These are phyloP conservation scores for Chaetomium cochliodes DNA, from an alignment of 495 filamentous ascomycete species.

Conservation along the genomic window DNA sequence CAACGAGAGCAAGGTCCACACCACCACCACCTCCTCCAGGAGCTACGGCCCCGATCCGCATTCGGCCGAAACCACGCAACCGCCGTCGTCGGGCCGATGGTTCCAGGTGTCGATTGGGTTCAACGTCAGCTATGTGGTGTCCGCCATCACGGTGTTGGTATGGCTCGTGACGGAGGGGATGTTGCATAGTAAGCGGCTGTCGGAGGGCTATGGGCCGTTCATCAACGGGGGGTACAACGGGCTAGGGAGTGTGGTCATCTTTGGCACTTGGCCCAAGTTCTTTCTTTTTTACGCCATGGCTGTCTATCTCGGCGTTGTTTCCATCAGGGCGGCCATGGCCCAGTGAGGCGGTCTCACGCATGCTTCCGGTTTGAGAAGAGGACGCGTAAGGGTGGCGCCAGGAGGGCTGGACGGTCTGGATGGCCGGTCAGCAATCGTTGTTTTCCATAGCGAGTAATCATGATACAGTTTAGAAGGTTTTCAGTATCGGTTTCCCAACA, in stretches of 20 bases:
- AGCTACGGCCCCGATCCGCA: background rate
- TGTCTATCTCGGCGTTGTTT: background rate
- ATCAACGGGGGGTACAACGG: background rate
- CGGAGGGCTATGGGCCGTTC: background rate
- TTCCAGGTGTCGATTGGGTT: background rate
- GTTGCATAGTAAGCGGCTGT: slow-evolving; percentile 18
- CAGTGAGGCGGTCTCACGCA: background rate
- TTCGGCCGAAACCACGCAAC: background rate
- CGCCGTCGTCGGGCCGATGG: too few relatives aligned
- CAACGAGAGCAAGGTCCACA: background rate
- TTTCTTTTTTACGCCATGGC: slow-evolving; percentile 4
- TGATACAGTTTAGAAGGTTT: background rate
- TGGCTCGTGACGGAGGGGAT: slow-evolving; percentile 11
- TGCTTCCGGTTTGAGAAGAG: background rate
- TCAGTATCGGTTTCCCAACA: background rate
- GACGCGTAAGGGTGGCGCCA: background rate
- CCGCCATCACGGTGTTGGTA: background rate
- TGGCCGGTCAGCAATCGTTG: slow-evolving; percentile 1
- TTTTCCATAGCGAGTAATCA: background rate
- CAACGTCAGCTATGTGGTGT: background rate
- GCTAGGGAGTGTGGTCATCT: slow-evolving; percentile 12
- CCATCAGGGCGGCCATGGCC: too few relatives aligned
- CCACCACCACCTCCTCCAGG: background rate
- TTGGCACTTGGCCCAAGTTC: slow-evolving; percentile 15
- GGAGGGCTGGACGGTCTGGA: background rate